Conservation (phyloP, 371 early-diverging fungal genomes). For the Umbelopsis sp. region DNA sequence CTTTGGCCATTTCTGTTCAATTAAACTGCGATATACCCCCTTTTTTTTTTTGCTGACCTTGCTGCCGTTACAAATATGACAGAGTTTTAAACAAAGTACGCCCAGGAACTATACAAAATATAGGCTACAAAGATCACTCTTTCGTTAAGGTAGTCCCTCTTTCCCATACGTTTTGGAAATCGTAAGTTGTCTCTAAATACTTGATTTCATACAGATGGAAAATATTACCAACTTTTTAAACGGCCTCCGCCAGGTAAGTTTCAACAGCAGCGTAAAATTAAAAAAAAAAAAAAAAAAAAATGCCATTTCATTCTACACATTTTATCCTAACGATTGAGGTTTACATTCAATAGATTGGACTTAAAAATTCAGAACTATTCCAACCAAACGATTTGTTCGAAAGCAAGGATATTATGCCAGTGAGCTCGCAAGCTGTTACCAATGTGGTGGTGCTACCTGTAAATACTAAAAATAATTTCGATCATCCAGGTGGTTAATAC, state of each 20-base stretch:
- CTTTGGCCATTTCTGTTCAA: not conserved
- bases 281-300: not conserved
- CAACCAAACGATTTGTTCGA: slow-evolving; percentile 93
- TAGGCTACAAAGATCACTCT: slow-evolving; percentile 8
- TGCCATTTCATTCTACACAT: not conserved
- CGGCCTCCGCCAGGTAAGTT: slow-evolving; percentile 10
- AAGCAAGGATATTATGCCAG: slow-evolving; percentile 83
- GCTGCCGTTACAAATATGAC: not conserved
- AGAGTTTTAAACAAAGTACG: slow-evolving; percentile 4
- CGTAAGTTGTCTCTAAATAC: not conserved
- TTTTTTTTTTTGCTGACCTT: not conserved
- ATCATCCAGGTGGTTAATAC: not conserved
- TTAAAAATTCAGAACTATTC: slow-evolving; percentile 85
- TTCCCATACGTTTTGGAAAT: not conserved
- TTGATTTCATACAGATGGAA: not conserved
- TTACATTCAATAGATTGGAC: slow-evolving; percentile 55
- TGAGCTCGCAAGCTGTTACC: slow-evolving; percentile 30
- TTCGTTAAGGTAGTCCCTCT: not conserved
- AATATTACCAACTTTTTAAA: slow-evolving; percentile 8
- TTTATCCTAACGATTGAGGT: not conserved
- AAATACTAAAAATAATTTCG: not conserved
- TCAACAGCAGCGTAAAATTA: not conserved
- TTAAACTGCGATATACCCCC: not conserved
- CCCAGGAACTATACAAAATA: not conserved
- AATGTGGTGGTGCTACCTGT: not conserved